Base-by-base conservation (phyloP, 192 early-diverging fungal species). In the Rhizoclosmatium sp. region DNA sequence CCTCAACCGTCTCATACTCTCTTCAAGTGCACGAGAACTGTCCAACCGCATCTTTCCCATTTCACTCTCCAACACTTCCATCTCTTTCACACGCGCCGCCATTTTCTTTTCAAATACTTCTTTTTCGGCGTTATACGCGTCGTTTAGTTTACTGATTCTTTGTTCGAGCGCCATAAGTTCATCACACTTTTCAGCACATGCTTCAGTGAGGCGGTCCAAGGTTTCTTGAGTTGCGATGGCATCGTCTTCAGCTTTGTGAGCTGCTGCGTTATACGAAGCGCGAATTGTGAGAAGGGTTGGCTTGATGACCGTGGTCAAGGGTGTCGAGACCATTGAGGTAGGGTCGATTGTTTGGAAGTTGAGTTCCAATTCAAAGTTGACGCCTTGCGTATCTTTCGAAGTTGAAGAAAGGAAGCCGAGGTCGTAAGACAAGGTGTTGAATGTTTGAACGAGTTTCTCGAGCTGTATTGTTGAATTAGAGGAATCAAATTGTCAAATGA, bases 371-470 rank as follows among this genome's bases (percentile, higher is more conserved):
- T 89, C 88, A 47, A 75, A 75, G 64, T 75, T 75, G 59, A 75
- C 60, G 10, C 73, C 73, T 19, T 75, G 7, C 3, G 73, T 12
- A 44, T 58, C 61, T 58, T 39, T 69, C 7, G 47, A 84, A 40
- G n/a, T 67, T 65, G 42, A 69, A 10, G 54, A 65, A 72, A 85
- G 60, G 23, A 87, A 62, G 16, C 82, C 84, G 3, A 89, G 70
- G 54, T 81, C 74, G 77, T 86, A 87, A 2, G 81, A 71, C 3
- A 81, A 42, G n/a, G 85, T 65, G 59, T 91, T 91, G 82, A 83
- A 90, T 10, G 82, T 80, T 81, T 89, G 85, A 2, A 89, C 82
- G 49, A 80, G 48, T 76, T 86, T 85, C 58, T 90, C 89, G 44
- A 89, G 76, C 80, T 83, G 65, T 9, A 44, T 41, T 58, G 16